A percentile compares a stretch with the other conserved stretches of the same genome.
Evolutionary conservation across 345 rosid genomes (phyloP).

Genomic region (Camelina laxa): DNA sequence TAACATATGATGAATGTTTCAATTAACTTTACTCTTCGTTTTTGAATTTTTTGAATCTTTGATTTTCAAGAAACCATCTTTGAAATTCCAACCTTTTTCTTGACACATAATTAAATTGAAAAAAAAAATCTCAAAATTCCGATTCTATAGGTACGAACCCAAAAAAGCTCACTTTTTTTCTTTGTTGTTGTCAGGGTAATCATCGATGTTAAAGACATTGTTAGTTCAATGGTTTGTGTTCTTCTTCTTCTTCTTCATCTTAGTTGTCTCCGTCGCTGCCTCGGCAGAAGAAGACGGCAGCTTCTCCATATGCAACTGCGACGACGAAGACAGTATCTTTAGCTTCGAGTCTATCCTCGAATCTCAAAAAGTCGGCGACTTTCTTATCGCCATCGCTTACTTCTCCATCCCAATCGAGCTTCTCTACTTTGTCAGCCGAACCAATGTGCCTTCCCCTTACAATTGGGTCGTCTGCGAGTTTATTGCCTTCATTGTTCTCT

Average conservation of each 20-base stretch:
- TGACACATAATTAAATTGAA: neutral
- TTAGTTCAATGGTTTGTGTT: slow-evolving; percentile 49
- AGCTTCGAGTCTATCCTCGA: slow-evolving; percentile 66
- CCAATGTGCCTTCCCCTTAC: slow-evolving; percentile 75
- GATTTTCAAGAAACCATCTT: neutral
- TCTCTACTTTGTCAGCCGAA: slow-evolving; percentile 89
- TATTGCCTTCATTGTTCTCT: slow-evolving; percentile 93
- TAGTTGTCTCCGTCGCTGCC: slow-evolving; percentile 45
- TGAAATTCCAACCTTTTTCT: slow-evolving; percentile 18
- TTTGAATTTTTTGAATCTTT: slow-evolving; percentile 10
- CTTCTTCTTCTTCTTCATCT: slow-evolving; percentile 47
- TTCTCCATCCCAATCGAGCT: slow-evolving; percentile 91
- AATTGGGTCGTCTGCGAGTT: slow-evolving; percentile 92
- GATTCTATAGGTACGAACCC: slow-evolving; percentile 1
- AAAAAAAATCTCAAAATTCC: slow-evolving; percentile 5
- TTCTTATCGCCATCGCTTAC: slow-evolving; percentile 88
- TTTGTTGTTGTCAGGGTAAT: slow-evolving; percentile 16
- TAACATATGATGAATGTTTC: too few species aligned
- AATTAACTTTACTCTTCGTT: slow-evolving; percentile 18
- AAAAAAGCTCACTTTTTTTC: neutral
- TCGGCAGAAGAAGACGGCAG: slow-evolving; percentile 48
- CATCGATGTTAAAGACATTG: slow-evolving; percentile 69
- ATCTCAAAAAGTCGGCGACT: slow-evolving; percentile 81
- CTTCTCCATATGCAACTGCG: slow-evolving; percentile 77
- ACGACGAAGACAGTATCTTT: slow-evolving; percentile 79